A percentile compares a stretch with the other conserved stretches of the same genome.
Evolutionary conservation across 441 rosid species (phyloP).

Genomic region (Syzygium syzygioides): DNA sequence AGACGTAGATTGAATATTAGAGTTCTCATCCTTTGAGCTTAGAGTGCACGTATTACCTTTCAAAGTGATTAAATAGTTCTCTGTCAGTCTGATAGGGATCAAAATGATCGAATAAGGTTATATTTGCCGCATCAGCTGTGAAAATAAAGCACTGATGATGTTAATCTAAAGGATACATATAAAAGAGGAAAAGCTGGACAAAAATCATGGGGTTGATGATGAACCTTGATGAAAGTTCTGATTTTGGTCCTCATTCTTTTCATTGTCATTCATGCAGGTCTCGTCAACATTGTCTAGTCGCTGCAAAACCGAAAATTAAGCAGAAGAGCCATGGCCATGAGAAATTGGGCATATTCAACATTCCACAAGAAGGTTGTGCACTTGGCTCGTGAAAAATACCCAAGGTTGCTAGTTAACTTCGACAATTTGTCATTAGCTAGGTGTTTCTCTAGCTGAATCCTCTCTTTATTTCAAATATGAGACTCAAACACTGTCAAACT

Average conservation of each 20-base stretch:
- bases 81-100: slow-evolving; percentile 44
- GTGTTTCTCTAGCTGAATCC: neutral
- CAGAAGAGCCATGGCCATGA: neutral
- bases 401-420: neutral
- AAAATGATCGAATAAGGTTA: slow-evolving; percentile 61
- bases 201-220: neutral
- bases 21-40: neutral
- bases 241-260: slow-evolving; percentile 34
- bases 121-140: slow-evolving; percentile 69
- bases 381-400: neutral
- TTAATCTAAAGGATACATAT: neutral
- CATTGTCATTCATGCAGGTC: slow-evolving; percentile 21
- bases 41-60: slow-evolving; percentile 37
- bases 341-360: neutral
- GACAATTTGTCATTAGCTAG: neutral
- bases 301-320: slow-evolving; percentile 27
- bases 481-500: neutral
- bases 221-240: slow-evolving; percentile 74
- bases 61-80: slow-evolving; percentile 50
- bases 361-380: neutral
- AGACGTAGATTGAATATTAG: neutral
- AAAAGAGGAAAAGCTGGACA: neutral
- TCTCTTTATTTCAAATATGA: neutral
- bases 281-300: slow-evolving; percentile 63
- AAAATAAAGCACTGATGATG: neutral